Conservation (phyloP, 2,329 filamentous ascomycete genomes). For the Elsinoe fawcettii region DNA sequence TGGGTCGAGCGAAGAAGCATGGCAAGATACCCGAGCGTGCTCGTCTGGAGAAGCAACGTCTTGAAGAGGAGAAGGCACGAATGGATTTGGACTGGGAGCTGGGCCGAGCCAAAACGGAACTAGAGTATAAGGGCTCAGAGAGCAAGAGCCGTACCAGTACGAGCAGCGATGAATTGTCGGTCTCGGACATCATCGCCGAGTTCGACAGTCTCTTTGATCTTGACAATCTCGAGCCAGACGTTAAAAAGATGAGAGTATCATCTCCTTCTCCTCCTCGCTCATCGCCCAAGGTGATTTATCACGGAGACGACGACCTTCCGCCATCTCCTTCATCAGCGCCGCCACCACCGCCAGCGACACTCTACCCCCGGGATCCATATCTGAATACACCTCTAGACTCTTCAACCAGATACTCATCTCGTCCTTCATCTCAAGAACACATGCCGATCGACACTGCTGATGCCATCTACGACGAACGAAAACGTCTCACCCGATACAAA, state of each 20-base stretch:
- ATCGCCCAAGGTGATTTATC: neutral
- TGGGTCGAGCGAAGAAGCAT: too few relatives aligned
- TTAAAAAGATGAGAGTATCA: neutral
- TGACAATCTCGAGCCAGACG: neutral
- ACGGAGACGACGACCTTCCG: neutral
- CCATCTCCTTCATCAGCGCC: neutral
- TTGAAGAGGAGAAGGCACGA: neutral
- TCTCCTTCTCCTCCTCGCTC: neutral
- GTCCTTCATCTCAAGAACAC: neutral
- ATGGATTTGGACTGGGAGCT: neutral
- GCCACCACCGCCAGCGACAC: neutral
- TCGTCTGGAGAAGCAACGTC: neutral
- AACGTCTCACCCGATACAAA: neutral
- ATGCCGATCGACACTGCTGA: neutral
- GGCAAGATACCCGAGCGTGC: too few relatives aligned
- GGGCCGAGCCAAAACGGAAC: too few relatives aligned
- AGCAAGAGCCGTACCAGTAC: neutral
- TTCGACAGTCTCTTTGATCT: neutral
- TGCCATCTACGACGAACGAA: neutral
- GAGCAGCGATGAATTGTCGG: neutral
- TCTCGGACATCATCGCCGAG: neutral
- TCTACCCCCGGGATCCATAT: neutral
- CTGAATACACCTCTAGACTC: neutral
- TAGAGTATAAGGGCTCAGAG: too few relatives aligned
- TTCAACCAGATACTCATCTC: neutral